Percentiles rank a stretch among this genome's conserved stretches.
These are phyloP conservation scores for Eutrema salsugineum DNA, from an alignment of 441 rosid genomes.

Conservation along the genomic window DNA sequence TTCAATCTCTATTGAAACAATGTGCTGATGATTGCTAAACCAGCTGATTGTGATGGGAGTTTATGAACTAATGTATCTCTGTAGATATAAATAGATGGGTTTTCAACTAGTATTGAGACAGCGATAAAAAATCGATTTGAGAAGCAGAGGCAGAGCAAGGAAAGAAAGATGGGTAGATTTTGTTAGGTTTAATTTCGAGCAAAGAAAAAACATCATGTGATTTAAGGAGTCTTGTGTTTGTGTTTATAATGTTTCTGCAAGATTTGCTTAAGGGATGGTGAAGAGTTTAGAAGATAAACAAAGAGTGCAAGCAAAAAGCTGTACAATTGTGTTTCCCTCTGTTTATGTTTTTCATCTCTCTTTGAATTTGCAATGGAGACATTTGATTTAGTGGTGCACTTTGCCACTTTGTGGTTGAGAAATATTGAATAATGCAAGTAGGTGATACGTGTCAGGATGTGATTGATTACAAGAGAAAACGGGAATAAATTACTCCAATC, in stretches of 20 bases:
- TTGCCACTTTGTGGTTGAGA: neutral
- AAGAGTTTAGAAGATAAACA: neutral
- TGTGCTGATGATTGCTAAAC: slow-evolving; percentile 23
- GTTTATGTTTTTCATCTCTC: slow-evolving; percentile 21
- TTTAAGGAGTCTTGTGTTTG: slow-evolving; percentile 29
- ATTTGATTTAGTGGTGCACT: neutral
- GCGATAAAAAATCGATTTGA: neutral
- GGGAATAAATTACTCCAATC: slow-evolving; percentile 14
- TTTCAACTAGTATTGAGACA: slow-evolving; percentile 17
- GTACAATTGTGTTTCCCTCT: slow-evolving; percentile 25
- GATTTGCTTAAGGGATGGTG: slow-evolving; percentile 15
- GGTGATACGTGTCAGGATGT: slow-evolving; percentile 10
- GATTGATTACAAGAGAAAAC: neutral
- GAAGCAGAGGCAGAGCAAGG: slow-evolving; percentile 7
- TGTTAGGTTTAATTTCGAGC: slow-evolving; percentile 6
- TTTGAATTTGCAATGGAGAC: slow-evolving; percentile 25
- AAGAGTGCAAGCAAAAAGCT: slow-evolving; percentile 28
- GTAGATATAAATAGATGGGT: slow-evolving; percentile 23
- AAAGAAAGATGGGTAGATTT: neutral
- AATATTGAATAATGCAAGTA: neutral
- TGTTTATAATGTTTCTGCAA: slow-evolving; percentile 32
- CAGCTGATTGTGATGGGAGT: neutral
- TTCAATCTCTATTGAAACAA: slow-evolving; percentile 32
- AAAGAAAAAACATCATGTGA: slow-evolving; percentile 17
- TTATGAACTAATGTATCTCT: slow-evolving; percentile 24